These are phyloP conservation scores for Porcisia deanei DNA, from an alignment of 208 protist species.

Conservation along the genomic window DNA sequence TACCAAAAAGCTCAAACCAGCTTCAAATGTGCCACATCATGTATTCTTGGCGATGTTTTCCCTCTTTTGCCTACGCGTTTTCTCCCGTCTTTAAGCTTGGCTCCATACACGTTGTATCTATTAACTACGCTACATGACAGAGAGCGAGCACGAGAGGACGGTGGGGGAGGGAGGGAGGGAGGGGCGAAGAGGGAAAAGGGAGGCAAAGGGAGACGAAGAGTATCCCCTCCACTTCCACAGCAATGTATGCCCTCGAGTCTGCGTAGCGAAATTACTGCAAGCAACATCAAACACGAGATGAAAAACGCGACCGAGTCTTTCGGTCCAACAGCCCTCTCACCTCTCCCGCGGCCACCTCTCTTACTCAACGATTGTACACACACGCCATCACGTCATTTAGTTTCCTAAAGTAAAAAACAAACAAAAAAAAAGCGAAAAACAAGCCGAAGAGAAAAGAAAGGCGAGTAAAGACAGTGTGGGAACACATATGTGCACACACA, in stretches of 20 bases:
- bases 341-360: neutral
- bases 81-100: neutral
- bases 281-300: neutral
- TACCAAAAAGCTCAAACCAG: neutral
- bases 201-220: neutral
- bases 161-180: constrained; percentile 1
- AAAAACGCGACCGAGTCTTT: neutral
- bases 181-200: neutral
- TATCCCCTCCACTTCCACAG: neutral
- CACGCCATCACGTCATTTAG: constrained; percentile 1
- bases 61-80: constrained; percentile 5
- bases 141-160: constrained; percentile 4
- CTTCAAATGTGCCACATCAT: neutral
- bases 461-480: neutral
- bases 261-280: neutral
- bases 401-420: constrained; percentile 16
- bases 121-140: constrained; percentile 8
- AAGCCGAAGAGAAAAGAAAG: neutral
- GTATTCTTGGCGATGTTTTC: neutral
- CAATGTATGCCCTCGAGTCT: neutral
- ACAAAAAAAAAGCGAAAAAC: neutral
- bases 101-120: neutral
- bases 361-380: neutral
- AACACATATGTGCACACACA: neutral
- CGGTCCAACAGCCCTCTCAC: neutral